Base-by-base conservation (phyloP, 371 early-diverging fungal species). In the Apophysomyces trapeziformis region DNA sequence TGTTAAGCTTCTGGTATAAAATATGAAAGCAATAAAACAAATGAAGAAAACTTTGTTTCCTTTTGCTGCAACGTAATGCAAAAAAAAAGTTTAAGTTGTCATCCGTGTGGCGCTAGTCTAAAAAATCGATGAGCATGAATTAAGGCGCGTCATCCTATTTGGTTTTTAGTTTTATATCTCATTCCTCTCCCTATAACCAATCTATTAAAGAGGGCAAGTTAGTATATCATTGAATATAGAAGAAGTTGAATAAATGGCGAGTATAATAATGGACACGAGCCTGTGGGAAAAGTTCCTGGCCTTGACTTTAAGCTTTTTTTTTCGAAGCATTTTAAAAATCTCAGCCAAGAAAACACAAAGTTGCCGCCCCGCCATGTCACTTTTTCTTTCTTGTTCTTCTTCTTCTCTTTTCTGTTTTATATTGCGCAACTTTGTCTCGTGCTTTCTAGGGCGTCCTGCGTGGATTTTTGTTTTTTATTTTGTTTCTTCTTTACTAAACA, bases 11-110 rank as follows among this genome's bases (percentile, higher is more conserved):
- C 7, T n/a, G 9, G 1, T 26, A 13, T 5, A 45, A 50, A 21
- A 26, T 50, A 0, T 50, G 21, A 50, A 18, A 50, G 11, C 21
- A 50, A n/a, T 2, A 50, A 26, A 50, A 11, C 45, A 9, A 38
- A 61, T n/a, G 71, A 46, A 18, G 16, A 38, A 39, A 73, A 61
- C n/a, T 9, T 50, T 50, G n/a, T 8, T 26, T 26, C 32, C 32
- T 50, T 50, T 26, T 50, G 54, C 54, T 50, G 54, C 54, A 50
- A 50, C 54, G 54, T 50, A 26, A 50, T 50, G 54, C 54, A 50
- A 50, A 26, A 26, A 18, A 50, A 16, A 50, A 16, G 54, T 21
- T 50, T 50, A 50, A 50, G 54, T 50, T 50, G 54, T 50, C 54
- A 50, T 26, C 32, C 32, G 21, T 21, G 21, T 18, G 21, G 21